phyloP scores from a whole-genome alignment of 176 grass and related monocot species.

The Alopecurus myosuroides region DNA sequence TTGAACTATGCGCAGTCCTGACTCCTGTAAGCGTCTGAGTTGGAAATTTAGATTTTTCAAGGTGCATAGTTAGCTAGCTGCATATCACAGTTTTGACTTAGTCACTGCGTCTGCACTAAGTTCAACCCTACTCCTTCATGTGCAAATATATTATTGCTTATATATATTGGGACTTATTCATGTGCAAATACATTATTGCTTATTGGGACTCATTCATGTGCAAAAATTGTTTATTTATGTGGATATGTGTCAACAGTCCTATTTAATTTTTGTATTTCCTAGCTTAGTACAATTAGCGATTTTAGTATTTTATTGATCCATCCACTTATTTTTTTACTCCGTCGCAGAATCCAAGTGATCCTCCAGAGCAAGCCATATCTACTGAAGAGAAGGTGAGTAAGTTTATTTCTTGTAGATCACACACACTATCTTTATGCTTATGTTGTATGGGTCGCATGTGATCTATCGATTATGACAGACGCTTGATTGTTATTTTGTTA shows the following conservation, averaged over 20 bases:
- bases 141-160: too few relatives aligned
- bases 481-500: neutral
- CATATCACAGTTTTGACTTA: neutral
- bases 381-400: conserved; percentile 20
- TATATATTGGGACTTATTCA: neutral
- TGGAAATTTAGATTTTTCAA: neutral
- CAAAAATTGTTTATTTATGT: neutral
- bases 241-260: neutral
- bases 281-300: neutral
- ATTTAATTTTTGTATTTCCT: neutral
- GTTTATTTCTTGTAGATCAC: neutral
- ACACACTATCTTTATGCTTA: neutral
- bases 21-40: neutral
- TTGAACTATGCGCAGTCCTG: neutral
- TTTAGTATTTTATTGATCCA: too few relatives aligned
- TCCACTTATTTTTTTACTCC: neutral
- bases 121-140: neutral
- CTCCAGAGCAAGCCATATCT: neutral
- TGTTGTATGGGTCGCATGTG: neutral
- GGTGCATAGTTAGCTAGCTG: neutral
- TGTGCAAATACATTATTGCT: too few relatives aligned
- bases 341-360: neutral
- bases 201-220: neutral
- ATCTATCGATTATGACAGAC: neutral
- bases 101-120: neutral